Conservation (phyloP, 169 alveolate species). For the Plasmodium gonderi region DNA sequence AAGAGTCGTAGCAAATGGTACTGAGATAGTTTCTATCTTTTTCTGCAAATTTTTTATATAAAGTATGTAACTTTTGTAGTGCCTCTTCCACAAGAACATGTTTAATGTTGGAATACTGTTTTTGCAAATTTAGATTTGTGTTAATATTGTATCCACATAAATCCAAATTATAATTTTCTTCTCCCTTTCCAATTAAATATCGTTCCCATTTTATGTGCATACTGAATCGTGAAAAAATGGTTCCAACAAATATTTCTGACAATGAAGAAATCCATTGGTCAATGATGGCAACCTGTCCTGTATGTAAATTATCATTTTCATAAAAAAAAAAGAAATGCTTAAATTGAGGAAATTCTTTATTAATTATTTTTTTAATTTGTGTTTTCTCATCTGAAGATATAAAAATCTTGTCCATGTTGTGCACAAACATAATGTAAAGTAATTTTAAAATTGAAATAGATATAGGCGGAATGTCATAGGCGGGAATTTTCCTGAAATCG, state of each 20-base stretch:
- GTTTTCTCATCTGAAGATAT: slow-evolving; percentile 55
- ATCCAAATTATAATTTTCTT: slow-evolving; percentile 18
- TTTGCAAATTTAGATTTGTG: not conserved
- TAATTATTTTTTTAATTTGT: slow-evolving; percentile 13
- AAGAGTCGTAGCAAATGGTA: slow-evolving; percentile 29
- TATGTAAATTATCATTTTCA: slow-evolving; percentile 31
- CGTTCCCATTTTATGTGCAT: slow-evolving; percentile 71
- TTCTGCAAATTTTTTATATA: slow-evolving; percentile 12
- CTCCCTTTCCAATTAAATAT: slow-evolving; percentile 24
- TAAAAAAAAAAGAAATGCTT: slow-evolving; percentile 51
- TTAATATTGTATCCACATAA: slow-evolving; percentile 52
- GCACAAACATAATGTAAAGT: slow-evolving; percentile 46
- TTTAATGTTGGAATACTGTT: slow-evolving; percentile 1
- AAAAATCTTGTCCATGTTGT: slow-evolving; percentile 17
- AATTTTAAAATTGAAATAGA: slow-evolving; percentile 19
- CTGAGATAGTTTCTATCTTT: slow-evolving; percentile 19
- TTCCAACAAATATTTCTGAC: slow-evolving; percentile 29
- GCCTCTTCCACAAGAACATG: slow-evolving; percentile 4
- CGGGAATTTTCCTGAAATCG: slow-evolving; percentile 33
- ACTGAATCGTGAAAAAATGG: slow-evolving; percentile 51
- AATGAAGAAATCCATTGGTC: slow-evolving; percentile 63
- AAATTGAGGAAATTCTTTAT: slow-evolving; percentile 14
- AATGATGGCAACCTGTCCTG: slow-evolving; percentile 58
- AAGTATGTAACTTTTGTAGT: not conserved
- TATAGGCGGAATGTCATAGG: slow-evolving; percentile 42